Conservation (phyloP, 768 basidiomycete genomes). For the Cystofilobasidium macerans region DNA sequence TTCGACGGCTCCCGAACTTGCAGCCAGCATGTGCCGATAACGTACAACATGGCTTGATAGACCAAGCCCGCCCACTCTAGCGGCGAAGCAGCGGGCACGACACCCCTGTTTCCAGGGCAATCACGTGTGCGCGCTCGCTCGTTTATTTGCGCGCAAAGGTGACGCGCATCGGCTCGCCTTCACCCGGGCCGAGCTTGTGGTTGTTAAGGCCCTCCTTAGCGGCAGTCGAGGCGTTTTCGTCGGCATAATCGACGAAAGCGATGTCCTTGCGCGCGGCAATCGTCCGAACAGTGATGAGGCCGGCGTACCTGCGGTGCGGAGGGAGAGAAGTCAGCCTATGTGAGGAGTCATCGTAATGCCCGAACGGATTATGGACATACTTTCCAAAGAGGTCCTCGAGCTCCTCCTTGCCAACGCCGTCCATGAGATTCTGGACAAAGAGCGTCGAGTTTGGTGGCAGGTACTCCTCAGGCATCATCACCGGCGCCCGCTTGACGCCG, state of each 20-base stretch:
- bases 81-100: too few species aligned
- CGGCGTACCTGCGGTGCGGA: conserved; percentile 59
- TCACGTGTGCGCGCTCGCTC: not conserved
- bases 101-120: not conserved
- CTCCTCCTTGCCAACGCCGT: conserved; percentile 82
- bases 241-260: conserved; percentile 93
- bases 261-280: conserved; percentile 96
- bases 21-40: too few species aligned
- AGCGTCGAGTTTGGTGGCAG: conserved; percentile 98
- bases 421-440: conserved; percentile 93
- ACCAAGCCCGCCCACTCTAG: too few species aligned
- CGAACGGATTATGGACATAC: too few species aligned
- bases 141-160: conserved; percentile 35
- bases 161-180: conserved; percentile 27
- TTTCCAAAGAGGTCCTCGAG: conserved; percentile 83
- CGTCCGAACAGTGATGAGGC: conserved; percentile 92
- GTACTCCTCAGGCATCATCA: conserved; percentile 99
- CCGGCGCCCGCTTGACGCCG: conserved; percentile 31
- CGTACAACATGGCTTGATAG: too few species aligned
- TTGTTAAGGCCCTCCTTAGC: conserved; percentile 97
- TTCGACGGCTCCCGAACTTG: too few species aligned
- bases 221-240: conserved; percentile 78
- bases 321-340: not conserved
- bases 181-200: conserved; percentile 54
- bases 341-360: too few species aligned